These are phyloP conservation scores for Letharia columbiana DNA, from an alignment of 495 filamentous ascomycete genomes.

Conservation along the genomic window DNA sequence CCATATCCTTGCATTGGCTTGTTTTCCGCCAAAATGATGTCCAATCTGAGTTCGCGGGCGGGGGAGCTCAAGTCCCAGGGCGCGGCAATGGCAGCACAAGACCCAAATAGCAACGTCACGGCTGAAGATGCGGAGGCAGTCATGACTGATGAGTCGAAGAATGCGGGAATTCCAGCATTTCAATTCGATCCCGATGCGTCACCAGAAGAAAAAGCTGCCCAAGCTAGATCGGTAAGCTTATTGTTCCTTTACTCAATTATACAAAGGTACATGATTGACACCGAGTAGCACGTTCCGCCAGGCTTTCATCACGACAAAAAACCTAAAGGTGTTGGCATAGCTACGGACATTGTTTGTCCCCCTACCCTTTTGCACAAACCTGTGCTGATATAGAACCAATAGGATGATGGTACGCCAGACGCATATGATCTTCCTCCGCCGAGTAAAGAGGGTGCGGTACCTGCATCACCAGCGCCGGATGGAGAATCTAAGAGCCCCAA, in stretches of 20 bases:
- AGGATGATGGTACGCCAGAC: constrained; percentile 60
- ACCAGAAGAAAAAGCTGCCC: constrained; percentile 73
- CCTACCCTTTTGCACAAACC: not conserved
- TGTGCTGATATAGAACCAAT: constrained; percentile 14
- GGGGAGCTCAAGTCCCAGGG: constrained; percentile 74
- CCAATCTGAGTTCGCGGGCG: constrained; percentile 23
- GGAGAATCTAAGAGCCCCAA: constrained; percentile 41
- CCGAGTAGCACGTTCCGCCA: constrained; percentile 45
- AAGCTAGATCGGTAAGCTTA: constrained; percentile 62
- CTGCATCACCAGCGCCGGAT: constrained; percentile 33
- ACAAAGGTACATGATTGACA: constrained; percentile 18
- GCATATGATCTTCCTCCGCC: constrained; percentile 73
- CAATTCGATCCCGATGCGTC: constrained; percentile 82
- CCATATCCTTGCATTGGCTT: not conserved
- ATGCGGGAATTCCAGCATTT: constrained; percentile 68
- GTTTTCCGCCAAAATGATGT: constrained; percentile 23
- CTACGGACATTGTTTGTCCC: constrained; percentile 56
- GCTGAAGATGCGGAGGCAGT: constrained; percentile 60
- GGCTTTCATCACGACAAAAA: constrained; percentile 58
- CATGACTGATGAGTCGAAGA: constrained; percentile 64
- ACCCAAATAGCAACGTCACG: constrained; percentile 60
- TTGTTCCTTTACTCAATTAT: not conserved
- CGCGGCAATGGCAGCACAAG: constrained; percentile 54
- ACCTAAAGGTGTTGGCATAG: constrained; percentile 58
- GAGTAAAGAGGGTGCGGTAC: constrained; percentile 55